Base-by-base conservation (phyloP, 257 asterid species). In the Craterostigma plantagineum region DNA sequence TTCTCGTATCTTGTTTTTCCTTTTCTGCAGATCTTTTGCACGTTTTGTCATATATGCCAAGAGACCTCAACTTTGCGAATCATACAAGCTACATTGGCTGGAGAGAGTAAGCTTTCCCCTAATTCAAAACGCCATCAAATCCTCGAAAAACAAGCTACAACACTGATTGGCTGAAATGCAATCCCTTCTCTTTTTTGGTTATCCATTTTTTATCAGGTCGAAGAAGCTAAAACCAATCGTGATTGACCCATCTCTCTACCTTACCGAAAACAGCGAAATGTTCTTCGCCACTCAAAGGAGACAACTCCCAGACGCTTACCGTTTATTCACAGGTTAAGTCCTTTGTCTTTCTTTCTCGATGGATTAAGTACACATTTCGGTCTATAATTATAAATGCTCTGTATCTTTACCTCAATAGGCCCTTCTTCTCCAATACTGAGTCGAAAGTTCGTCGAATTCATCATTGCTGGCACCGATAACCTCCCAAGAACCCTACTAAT, bases 61-160 rank as follows among this genome's bases (percentile, higher is more conserved):
- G 65, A 65, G 87, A 79, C 64, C 83, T 90, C 39, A 90, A 83
- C 71, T 90, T 90, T 50, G 84, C 75, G 64, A 83, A 79, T 33
- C 93, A 90, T 52, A 64, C 94, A 30, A 70, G 98, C 82, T 82
- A 82, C 44, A 72, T 87, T 54, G 98, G 98, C 34, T 79, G 98
- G 98, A 82, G 78, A 62, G 93, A 87, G 98, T 87, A 74, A 52
- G 85, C 33, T 62, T 52, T 44, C 15, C 43, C 23, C 33, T 43
- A 1, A 12, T 12, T 43, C 33, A 6, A n/a, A 23, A 23, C 30
- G 6, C 30, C 30, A 23, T 23, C 30, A 6, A 23, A 23, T 23
- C 6, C 30, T 23, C 30, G 30, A 23, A 23, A n/a, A 23, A 23
- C 30, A 23, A 23, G 30, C 30, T n/a, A n/a, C n/a, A n/a, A n/a